Base-by-base conservation (phyloP, 2,329 filamentous ascomycete genomes). In the Zymoseptoria crescenta region DNA sequence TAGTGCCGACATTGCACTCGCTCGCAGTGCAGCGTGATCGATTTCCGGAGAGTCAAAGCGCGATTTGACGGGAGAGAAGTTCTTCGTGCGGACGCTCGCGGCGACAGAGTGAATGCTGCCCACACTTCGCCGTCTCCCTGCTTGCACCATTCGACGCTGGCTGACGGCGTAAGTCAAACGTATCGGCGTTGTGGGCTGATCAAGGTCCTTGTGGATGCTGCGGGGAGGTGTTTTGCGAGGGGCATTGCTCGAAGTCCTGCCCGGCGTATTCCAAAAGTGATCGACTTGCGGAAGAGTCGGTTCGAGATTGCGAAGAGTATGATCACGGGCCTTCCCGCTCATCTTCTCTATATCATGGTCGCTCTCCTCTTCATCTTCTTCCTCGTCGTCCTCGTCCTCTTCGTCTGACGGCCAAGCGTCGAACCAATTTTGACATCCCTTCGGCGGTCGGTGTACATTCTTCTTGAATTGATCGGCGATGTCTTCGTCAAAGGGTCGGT, bases 401-500 rank as follows among this genome's bases (percentile, higher is more conserved):
- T 71, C 70, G 5, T 69, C 68, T 28, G 69, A 66, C 21, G 64
- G 49, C 49, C 59, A 68, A 3, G 73, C 78, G 57, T 80, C 78
- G 58, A 80, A 80, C 78, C 78, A 80, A 60, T 80, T 76, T 60
- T 79, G 71, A 28, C 79, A 77, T 7, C 78, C 78, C 54, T 75
- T 77, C 4, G 77, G 77, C 16, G 78, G 78, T 35, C 77, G 70
- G 41, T 76, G 71, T 19, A 79, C 73, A 58, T 80, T 73, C 27
- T 76, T 72, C 67, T 80, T 80, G 57, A 76, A 72, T 64, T 72
- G 76, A 60, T 79, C 77, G 63, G 74, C 77, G 45, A 72, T 68
- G 53, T 77, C 75, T 28, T 71, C 70, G 57, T 70, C 70, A 59
- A 70, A 69, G 7, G 66, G 56, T 56, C 54, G 59, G 49, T 54